Evolutionary conservation across 2,329 filamentous ascomycete species (phyloP).

Genomic region (Monascus ruber): DNA sequence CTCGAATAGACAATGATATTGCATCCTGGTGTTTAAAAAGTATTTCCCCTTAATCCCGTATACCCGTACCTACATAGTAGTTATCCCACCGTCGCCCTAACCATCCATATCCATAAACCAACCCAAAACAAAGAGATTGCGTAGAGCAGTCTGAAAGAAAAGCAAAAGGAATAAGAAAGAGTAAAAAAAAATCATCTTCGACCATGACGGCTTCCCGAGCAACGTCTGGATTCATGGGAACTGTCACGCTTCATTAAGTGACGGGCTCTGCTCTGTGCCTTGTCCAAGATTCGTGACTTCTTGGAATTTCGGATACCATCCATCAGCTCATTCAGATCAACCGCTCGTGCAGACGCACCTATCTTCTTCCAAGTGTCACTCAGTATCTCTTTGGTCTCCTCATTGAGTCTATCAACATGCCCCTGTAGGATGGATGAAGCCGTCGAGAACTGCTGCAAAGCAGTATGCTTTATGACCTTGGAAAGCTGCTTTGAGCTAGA

Average conservation of each 20-base stretch:
- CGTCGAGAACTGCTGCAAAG: slow-evolving; percentile 19
- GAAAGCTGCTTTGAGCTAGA: slow-evolving; percentile 24
- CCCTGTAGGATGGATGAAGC: slow-evolving; percentile 21
- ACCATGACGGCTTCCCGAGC: background rate
- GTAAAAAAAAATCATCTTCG: background rate
- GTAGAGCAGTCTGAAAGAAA: background rate
- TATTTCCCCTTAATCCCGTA: background rate
- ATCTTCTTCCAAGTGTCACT: slow-evolving; percentile 18
- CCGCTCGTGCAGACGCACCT: slow-evolving; percentile 9
- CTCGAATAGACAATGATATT: too few species aligned
- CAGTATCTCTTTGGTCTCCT: slow-evolving; percentile 16
- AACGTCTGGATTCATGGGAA: background rate
- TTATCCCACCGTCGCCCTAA: background rate
- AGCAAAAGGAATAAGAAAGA: background rate
- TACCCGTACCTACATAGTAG: background rate
- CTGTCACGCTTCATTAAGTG: slow-evolving; percentile 13
- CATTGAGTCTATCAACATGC: slow-evolving; percentile 16
- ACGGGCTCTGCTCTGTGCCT: slow-evolving; percentile 24
- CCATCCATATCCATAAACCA: background rate
- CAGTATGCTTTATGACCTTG: slow-evolving; percentile 18
- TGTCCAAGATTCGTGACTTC: slow-evolving; percentile 19
- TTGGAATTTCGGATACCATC: slow-evolving; percentile 16
- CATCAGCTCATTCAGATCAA: slow-evolving; percentile 16
- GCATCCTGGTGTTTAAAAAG: too few species aligned
- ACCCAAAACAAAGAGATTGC: background rate